These are phyloP conservation scores for Scheffersomyces titani DNA, from an alignment of 1,139 yeast species.

Conservation along the genomic window DNA sequence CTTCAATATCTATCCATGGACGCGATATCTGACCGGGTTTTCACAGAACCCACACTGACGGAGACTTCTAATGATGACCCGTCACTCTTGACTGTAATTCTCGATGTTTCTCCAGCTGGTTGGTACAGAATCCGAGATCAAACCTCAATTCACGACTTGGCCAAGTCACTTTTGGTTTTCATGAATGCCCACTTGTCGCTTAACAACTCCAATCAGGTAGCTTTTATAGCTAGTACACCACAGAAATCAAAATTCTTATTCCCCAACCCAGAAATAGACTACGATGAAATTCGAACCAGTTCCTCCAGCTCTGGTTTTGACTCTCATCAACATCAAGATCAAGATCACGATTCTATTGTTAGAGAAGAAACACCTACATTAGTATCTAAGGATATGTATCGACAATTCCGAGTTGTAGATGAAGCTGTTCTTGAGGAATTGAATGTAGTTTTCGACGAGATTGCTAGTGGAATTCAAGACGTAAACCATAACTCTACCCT, in stretches of 20 bases:
- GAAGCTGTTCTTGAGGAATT: conserved; percentile 71
- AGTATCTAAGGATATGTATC: conserved; percentile 59
- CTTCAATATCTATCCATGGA: conserved; percentile 50
- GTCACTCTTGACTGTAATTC: conserved; percentile 72
- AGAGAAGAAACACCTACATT: conserved; percentile 17
- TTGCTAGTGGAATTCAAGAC: conserved; percentile 18
- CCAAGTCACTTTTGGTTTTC: conserved; percentile 65
- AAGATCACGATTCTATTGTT: conserved; percentile 7
- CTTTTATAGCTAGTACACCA: conserved; percentile 78
- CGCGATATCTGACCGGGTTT: conserved; percentile 70
- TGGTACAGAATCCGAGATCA: conserved; percentile 62
- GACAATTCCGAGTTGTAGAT: conserved; percentile 83
- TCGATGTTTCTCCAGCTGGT: conserved; percentile 77
- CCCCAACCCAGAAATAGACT: conserved; percentile 49
- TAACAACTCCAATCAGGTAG: conserved; percentile 82
- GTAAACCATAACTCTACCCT: conserved; percentile 43
- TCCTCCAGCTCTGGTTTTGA: not conserved
- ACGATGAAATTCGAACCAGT: conserved; percentile 18
- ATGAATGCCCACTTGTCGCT: conserved; percentile 86
- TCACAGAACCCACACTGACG: conserved; percentile 43
- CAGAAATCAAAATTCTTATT: conserved; percentile 70
- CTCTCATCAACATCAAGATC: not conserved
- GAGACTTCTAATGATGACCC: conserved; percentile 63
- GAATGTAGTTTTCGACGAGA: conserved; percentile 44
- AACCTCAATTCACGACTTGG: conserved; percentile 52